phyloP scores from a whole-genome alignment of 805 yeast species.

The Starmera amethionina region DNA sequence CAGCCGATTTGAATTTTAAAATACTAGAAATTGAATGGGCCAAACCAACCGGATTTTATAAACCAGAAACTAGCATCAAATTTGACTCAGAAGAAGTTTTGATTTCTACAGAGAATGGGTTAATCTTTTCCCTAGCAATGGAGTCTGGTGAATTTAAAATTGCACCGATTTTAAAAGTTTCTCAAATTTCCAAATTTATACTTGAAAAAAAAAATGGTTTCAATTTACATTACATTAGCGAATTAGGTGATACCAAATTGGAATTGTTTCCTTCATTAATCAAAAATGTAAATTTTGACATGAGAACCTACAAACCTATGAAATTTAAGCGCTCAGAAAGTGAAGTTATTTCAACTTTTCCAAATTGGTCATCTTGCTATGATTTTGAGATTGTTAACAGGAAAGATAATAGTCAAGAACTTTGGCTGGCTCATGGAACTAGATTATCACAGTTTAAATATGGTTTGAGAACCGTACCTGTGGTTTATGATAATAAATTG shows the following conservation, averaged over 20 bases:
- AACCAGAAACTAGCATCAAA: conserved; percentile 18
- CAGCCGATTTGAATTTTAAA: conserved; percentile 33
- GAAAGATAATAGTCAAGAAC: conserved; percentile 22
- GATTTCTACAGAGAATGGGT: conserved; percentile 18
- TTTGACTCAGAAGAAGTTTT: conserved; percentile 11
- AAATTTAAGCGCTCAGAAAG: too few species aligned
- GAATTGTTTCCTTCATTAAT: too few species aligned
- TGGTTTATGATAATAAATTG: conserved; percentile 8
- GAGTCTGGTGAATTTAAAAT: conserved; percentile 11
- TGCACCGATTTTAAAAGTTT: conserved; percentile 25
- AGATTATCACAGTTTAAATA: conserved; percentile 8
- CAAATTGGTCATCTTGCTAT: conserved; percentile 39
- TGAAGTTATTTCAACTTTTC: conserved; percentile 4
- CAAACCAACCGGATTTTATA: conserved; percentile 32
- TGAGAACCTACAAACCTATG: too few species aligned
- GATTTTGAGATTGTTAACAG: conserved; percentile 27
- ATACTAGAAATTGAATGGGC: conserved; percentile 11
- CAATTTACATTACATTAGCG: conserved; percentile 28
- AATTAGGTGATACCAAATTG: conserved; percentile 8
- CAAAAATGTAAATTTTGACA: too few species aligned
- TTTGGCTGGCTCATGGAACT: conserved; percentile 23
- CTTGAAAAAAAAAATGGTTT: conserved; percentile 10
- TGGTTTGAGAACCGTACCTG: conserved; percentile 11
- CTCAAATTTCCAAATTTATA: conserved; percentile 22
- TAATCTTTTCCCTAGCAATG: conserved; percentile 14